Conservation (phyloP, 805 yeast species). For the Teunomyces panamensis region DNA sequence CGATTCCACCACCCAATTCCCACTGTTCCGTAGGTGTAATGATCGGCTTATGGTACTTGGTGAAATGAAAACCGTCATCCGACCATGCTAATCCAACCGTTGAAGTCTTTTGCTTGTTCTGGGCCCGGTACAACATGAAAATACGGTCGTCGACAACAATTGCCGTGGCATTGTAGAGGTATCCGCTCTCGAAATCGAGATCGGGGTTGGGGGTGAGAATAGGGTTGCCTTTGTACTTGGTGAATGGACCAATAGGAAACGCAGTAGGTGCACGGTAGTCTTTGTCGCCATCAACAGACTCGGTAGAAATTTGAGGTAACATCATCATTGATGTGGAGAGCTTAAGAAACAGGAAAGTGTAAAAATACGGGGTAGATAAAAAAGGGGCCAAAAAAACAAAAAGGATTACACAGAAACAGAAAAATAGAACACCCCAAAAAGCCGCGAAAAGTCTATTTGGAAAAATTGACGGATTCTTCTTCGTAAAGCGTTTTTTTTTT, state of each 20-base stretch:
- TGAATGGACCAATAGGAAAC: slow-evolving; percentile 43
- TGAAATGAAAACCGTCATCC: slow-evolving; percentile 34
- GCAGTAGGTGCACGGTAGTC: slow-evolving; percentile 30
- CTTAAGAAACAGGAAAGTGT: neutral
- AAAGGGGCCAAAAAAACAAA: neutral
- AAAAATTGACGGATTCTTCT: no score
- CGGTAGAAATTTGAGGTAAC: slow-evolving; percentile 24
- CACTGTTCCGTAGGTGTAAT: slow-evolving; percentile 35
- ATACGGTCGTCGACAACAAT: slow-evolving; percentile 38
- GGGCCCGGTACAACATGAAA: slow-evolving; percentile 38
- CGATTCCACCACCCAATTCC: slow-evolving; percentile 42
- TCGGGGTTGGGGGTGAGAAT: slow-evolving; percentile 37
- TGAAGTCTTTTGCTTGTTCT: slow-evolving; percentile 29
- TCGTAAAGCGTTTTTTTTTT: no score
- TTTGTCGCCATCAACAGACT: slow-evolving; percentile 29
- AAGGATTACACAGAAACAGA: neutral
- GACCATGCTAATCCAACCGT: slow-evolving; percentile 43
- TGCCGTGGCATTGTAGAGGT: slow-evolving; percentile 41
- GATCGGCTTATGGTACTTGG: slow-evolving; percentile 28
- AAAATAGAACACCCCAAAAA: neutral
- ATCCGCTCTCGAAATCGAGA: slow-evolving; percentile 36
- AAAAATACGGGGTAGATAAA: neutral
- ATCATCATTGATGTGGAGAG: neutral
- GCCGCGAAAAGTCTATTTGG: neutral
- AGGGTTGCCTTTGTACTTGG: slow-evolving; percentile 34